Base-by-base conservation (phyloP, 1,284 basidiomycete species). In the Hymenochaete sp. region DNA sequence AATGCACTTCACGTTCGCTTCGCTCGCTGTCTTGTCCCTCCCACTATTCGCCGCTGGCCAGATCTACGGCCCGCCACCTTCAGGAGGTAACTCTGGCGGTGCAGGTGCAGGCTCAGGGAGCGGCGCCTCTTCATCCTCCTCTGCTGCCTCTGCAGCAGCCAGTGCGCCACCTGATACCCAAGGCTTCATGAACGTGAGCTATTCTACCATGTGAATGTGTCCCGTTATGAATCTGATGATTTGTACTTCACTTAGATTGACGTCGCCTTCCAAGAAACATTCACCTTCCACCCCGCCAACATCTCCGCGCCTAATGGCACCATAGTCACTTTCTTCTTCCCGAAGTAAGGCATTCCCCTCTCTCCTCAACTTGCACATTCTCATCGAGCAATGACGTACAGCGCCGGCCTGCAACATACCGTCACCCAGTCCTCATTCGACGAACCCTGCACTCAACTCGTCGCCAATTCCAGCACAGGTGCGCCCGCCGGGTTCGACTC, bases 401-500 rank as follows among this genome's bases (percentile, higher is more conserved):
- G 62, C 47, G 45, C 46, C n/a, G 53, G 49, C 4, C 28, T 67
- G 10, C 25, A 59, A 3, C 74, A 77, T 57, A 76, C 74, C 3
- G 73, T 78, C 5, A 75, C 75, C 1, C 73, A 78, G 55, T 71
- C 69, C 13, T 63, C 67, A 9, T 75, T 77, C 52, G 60, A 40
- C 11, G 55, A 56, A 16, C 75, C 75, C 13, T 78, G 75, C 59
- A 68, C 66, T 5, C 65, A 66, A 47, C 62, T 77, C 37, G 58
- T 59, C 4, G 67, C 67, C 10, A 51, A 51, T 33, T 11, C 37
- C 5, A 56, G 62, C 9, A 49, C 57, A 13, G 66, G 62, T 45
- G 56, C 56, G 24, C 43, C 61, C 9, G 65, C 59, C 40, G 75
- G 74, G 2, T 77, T 77, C 52, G 72, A 76, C 56, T 75, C 73